Base-by-base conservation (phyloP, 2,329 filamentous ascomycete genomes). In the Macrophomina phaseolina region DNA sequence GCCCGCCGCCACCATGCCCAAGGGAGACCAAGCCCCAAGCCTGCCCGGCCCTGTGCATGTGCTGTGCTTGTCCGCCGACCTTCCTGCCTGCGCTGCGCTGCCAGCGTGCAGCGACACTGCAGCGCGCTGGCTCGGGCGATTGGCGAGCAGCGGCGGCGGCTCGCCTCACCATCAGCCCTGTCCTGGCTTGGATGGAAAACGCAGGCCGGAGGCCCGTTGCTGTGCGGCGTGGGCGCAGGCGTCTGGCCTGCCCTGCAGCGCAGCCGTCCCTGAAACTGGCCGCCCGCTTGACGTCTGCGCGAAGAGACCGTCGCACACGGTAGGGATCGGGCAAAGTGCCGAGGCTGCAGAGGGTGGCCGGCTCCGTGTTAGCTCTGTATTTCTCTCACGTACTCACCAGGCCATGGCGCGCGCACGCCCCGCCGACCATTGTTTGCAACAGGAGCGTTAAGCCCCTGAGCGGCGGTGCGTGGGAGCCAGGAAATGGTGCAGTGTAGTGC, bases 261-360 rank as follows among this genome's bases (percentile, higher is more conserved):
- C 30, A 30, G 38, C 23, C 45, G 63, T 38, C 51, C 38, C 63
- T 65, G 63, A 56, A 65, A 65, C 51, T 23, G 52, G 45, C 42
- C 30, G 40, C 64, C 55, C 64, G 14, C 11, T 66, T 61, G 64
- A 66, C 64, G 55, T 53, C 61, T 42, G 38, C 61, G 61, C 32
- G 3, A 38, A 38, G 9, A n/a, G 32, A 32, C 61, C 34, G 61
- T 53, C 36, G 48, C 61, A 64, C 23, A 23, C 23, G 23, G 23
- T 23, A 2, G 23, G 23, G 23, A 23, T 23, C 23, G 23, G 23
- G 40, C 30, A 30, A 32, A 60, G 64, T 61, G 36, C 46, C 55
- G 64, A 66, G 64, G 64, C 53, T 61, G 53, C 55, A 66, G 55
- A 28, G n/a, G 36, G 34, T 53, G 40, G 32, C 63, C 12, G 36